phyloP scores from a whole-genome alignment of 768 basidiomycete species.

The Leccinum aurantiacum region DNA sequence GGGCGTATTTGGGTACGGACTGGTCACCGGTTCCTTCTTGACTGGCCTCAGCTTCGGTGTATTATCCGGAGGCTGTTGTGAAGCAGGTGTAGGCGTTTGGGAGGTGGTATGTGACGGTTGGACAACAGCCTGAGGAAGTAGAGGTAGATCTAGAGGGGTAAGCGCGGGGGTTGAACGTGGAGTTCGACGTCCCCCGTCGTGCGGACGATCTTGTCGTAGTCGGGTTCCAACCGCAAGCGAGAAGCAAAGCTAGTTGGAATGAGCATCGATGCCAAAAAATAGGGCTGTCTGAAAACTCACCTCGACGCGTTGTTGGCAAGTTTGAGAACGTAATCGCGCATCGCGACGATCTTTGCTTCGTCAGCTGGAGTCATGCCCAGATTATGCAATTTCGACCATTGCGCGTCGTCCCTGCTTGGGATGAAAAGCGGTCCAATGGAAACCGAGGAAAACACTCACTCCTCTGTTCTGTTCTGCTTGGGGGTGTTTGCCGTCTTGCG shows the following conservation, averaged over 20 bases:
- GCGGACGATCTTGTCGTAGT: conserved; percentile 62
- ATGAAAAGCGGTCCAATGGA: background rate
- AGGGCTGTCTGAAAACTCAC: conserved; percentile 36
- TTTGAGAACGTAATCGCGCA: conserved; percentile 87
- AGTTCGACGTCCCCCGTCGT: conserved; percentile 71
- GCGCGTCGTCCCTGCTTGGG: conserved; percentile 65
- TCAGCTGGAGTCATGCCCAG: conserved; percentile 82
- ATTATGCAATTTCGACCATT: conserved; percentile 78
- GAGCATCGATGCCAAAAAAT: background rate
- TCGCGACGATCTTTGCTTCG: conserved; percentile 81
- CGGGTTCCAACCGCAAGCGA: conserved; percentile 60
- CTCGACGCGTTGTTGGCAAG: conserved; percentile 77
- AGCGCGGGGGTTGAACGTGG: conserved; percentile 32
- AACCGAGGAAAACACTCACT: conserved; percentile 49
- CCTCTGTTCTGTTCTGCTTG: conserved; percentile 64
- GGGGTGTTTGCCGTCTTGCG: conserved; percentile 47
- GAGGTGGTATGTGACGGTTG: too few relatives aligned
- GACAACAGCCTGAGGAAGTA: too few relatives aligned
- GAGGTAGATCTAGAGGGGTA: too few relatives aligned
- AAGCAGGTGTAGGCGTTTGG: too few relatives aligned
- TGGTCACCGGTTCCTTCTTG: too few relatives aligned
- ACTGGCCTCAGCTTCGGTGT: too few relatives aligned
- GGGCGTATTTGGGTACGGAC: too few relatives aligned
- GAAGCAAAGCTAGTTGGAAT: conserved; percentile 58
- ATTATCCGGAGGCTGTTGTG: too few relatives aligned